Evolutionary conservation across 2,329 filamentous ascomycete genomes (phyloP).

Genomic region (Colletotrichum sp.): DNA sequence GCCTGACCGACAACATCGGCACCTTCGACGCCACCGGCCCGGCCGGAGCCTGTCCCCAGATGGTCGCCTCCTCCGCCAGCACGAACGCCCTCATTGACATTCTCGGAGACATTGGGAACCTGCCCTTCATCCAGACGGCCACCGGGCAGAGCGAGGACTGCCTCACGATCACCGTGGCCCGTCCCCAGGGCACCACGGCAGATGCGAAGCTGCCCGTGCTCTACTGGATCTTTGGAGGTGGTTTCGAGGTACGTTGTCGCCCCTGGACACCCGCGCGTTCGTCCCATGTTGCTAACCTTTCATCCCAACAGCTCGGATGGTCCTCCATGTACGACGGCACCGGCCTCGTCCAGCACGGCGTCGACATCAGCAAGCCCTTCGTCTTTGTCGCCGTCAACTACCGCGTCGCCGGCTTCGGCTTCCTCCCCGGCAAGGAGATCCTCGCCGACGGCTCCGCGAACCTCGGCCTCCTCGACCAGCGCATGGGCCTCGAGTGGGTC

Average conservation of each 20-base stretch:
- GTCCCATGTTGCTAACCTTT: neutral
- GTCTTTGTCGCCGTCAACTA: constrained; percentile 71
- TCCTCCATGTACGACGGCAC: constrained; percentile 41
- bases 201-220: constrained; percentile 56
- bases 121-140: constrained; percentile 46
- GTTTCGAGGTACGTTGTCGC: constrained; percentile 35
- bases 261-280: neutral
- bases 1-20: constrained; percentile 52
- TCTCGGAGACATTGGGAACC: constrained; percentile 42
- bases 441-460: constrained; percentile 60
- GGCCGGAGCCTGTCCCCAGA: constrained; percentile 62
- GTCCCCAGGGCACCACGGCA: constrained; percentile 46
- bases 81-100: constrained; percentile 34
- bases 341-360: constrained; percentile 33
- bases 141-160: constrained; percentile 55
- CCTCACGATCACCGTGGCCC: constrained; percentile 50
- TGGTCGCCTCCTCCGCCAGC: constrained; percentile 35
- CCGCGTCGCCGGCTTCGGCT: constrained; percentile 66
- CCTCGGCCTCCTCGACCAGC: constrained; percentile 64
- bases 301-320: constrained; percentile 24
- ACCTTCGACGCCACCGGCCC: constrained; percentile 53
- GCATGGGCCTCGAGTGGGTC: constrained; percentile 65
- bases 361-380: constrained; percentile 56
- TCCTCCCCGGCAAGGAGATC: constrained; percentile 61
- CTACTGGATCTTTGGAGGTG: constrained; percentile 63